These are phyloP conservation scores for Scheffersomyces titani DNA, from an alignment of 1,139 yeast genomes.

Conservation along the genomic window DNA sequence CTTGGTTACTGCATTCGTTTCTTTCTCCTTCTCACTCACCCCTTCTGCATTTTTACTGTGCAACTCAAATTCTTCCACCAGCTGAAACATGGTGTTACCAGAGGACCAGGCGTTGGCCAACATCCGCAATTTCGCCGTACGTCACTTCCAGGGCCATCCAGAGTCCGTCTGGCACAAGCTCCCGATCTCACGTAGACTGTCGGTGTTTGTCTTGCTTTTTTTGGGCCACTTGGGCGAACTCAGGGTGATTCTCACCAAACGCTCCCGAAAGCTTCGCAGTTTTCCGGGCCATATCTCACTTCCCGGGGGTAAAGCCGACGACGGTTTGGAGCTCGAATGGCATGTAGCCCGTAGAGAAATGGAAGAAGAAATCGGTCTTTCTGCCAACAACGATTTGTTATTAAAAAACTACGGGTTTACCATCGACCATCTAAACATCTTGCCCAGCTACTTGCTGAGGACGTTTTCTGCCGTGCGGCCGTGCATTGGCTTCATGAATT, in stretches of 20 bases:
- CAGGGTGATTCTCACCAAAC: slow-evolving; percentile 72
- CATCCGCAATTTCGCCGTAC: slow-evolving; percentile 23
- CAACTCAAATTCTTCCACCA: background rate
- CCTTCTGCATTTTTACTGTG: no score
- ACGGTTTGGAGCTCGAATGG: slow-evolving; percentile 64
- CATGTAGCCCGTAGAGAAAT: slow-evolving; percentile 79
- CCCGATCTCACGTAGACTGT: slow-evolving; percentile 67
- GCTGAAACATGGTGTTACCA: slow-evolving; percentile 4
- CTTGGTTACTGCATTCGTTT: no score
- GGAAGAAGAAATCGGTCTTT: slow-evolving; percentile 82
- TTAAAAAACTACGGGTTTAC: slow-evolving; percentile 49
- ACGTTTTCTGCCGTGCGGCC: slow-evolving; percentile 85
- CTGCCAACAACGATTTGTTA: slow-evolving; percentile 48
- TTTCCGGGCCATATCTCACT: slow-evolving; percentile 89
- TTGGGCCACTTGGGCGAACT: slow-evolving; percentile 72
- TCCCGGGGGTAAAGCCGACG: slow-evolving; percentile 88
- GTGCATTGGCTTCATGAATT: slow-evolving; percentile 64
- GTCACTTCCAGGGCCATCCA: slow-evolving; percentile 27
- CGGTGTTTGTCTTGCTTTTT: slow-evolving; percentile 73
- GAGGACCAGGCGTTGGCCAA: slow-evolving; percentile 23
- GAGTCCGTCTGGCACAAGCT: slow-evolving; percentile 58
- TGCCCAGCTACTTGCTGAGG: slow-evolving; percentile 78
- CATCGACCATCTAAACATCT: slow-evolving; percentile 55
- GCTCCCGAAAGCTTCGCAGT: slow-evolving; percentile 66
- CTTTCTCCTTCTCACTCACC: no score